Percentiles rank a stretch among this genome's conserved stretches.
Evolutionary conservation across 257 asterid genomes (phyloP).

Genomic region (Solanum peruvianum): DNA sequence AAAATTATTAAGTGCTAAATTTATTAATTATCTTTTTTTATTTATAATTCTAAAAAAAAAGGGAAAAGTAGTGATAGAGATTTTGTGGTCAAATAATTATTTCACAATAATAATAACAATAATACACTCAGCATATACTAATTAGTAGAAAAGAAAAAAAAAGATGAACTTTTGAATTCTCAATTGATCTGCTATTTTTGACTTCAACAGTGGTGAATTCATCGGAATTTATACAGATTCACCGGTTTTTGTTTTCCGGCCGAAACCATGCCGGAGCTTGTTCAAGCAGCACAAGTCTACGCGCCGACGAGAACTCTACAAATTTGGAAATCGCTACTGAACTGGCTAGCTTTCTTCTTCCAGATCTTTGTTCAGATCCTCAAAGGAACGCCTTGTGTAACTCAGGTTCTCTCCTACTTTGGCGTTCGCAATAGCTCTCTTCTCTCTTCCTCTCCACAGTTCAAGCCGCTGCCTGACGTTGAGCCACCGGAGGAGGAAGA

Average conservation of each 20-base stretch:
- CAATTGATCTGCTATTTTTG: background rate
- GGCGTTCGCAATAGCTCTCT: conserved; percentile 47
- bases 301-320: conserved; percentile 62
- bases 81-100: background rate
- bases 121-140: background rate
- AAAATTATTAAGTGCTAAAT: too few species aligned
- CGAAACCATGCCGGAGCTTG: conserved; percentile 59
- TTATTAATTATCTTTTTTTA: too few species aligned
- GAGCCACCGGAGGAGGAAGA: conserved; percentile 43
- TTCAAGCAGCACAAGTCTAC: conserved; percentile 61
- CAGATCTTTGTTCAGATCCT: conserved; percentile 93
- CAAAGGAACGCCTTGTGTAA: conserved; percentile 62
- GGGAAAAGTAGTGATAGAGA: background rate
- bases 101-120: background rate
- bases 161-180: background rate
- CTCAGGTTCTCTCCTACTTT: conserved; percentile 51
- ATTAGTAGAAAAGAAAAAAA: background rate
- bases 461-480: conserved; percentile 63
- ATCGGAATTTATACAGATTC: background rate
- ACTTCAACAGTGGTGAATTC: background rate
- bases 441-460: conserved; percentile 31
- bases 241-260: background rate
- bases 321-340: conserved; percentile 72
- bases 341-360: conserved; percentile 78
- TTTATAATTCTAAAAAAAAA: too few species aligned